Percentiles rank a stretch among this genome's conserved stretches.
Evolutionary conservation across 208 protist genomes (phyloP).

Genomic region (Giardia muris): DNA sequence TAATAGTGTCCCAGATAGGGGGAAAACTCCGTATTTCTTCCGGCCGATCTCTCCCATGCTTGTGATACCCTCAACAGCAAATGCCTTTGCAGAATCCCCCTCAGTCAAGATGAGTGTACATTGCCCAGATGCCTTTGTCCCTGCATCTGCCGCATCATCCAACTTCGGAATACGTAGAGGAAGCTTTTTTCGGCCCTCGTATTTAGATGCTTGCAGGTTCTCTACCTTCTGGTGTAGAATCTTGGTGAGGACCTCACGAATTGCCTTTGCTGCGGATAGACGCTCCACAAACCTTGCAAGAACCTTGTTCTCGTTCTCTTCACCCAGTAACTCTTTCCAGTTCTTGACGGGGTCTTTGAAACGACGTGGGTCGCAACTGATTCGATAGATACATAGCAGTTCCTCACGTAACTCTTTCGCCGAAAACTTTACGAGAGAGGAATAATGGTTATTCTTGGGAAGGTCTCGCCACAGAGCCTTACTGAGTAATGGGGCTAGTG

Average conservation of each 20-base stretch:
- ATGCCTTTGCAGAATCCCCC: slow-evolving; percentile 88
- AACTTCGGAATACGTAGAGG: slow-evolving; percentile 84
- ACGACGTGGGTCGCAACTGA: background rate
- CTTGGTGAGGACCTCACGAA: background rate
- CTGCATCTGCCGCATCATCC: slow-evolving; percentile 96
- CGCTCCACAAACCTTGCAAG: background rate
- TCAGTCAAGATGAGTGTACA: slow-evolving; percentile 99
- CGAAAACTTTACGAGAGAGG: too few species aligned
- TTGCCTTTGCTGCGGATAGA: background rate
- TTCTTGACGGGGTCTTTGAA: background rate
- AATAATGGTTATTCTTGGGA: too few species aligned
- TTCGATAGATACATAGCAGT: too few species aligned
- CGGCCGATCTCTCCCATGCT: slow-evolving; percentile 77
- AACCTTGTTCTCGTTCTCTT: background rate
- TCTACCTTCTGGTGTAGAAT: background rate
- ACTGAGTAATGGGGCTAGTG: too few species aligned
- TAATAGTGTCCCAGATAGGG: slow-evolving; percentile 89
- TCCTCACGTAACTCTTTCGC: too few species aligned
- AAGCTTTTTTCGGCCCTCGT: slow-evolving; percentile 46
- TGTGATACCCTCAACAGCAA: slow-evolving; percentile 54
- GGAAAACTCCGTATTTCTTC: slow-evolving; percentile 97
- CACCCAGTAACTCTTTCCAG: background rate
- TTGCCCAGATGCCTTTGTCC: slow-evolving; percentile 56
- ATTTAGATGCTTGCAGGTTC: slow-evolving; percentile 20
- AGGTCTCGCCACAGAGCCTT: too few species aligned